A percentile compares a stretch with the other conserved stretches of the same genome.
Evolutionary conservation across 176 grass and related monocot genomes (phyloP).

Genomic region (Otatea glauca): DNA sequence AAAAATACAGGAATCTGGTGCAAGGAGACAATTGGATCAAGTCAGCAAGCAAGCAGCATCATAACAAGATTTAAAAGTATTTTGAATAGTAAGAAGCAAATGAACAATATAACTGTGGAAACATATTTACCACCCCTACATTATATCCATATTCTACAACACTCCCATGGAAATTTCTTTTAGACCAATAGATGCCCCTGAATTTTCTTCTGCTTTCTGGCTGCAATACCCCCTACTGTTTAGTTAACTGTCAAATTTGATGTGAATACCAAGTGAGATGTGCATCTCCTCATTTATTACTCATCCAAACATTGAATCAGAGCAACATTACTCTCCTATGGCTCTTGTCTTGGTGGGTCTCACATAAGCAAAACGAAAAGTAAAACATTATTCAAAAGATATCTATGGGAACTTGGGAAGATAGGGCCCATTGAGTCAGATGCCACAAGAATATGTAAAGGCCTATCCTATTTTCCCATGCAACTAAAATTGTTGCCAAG

Average conservation of each 20-base stretch:
- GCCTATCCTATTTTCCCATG: not conserved
- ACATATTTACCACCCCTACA: not conserved
- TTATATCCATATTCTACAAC: not conserved
- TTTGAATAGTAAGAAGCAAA: not conserved
- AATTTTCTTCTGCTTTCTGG: not conserved
- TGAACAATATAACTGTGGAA: conserved; percentile 16
- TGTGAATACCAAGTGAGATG: not conserved
- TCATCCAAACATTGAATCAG: conserved; percentile 5
- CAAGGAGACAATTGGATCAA: conserved; percentile 34
- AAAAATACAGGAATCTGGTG: conserved; percentile 97
- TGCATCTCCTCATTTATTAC: not conserved
- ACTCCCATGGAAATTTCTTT: not conserved
- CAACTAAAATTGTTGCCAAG: not conserved
- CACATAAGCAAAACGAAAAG: conserved; percentile 30
- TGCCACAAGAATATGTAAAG: not conserved
- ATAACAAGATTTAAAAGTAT: not conserved
- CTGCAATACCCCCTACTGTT: not conserved
- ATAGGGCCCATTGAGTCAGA: not conserved
- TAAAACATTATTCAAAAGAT: conserved; percentile 16
- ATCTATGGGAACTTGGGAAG: not conserved
- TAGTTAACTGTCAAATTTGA: conserved; percentile 11
- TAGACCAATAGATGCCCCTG: not conserved
- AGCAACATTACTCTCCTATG: conserved; percentile 16
- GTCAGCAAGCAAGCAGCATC: conserved; percentile 25
- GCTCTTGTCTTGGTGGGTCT: not conserved